phyloP scores from a whole-genome alignment of 2,329 filamentous ascomycete genomes.

The Pseudogymnoascus sp. region DNA sequence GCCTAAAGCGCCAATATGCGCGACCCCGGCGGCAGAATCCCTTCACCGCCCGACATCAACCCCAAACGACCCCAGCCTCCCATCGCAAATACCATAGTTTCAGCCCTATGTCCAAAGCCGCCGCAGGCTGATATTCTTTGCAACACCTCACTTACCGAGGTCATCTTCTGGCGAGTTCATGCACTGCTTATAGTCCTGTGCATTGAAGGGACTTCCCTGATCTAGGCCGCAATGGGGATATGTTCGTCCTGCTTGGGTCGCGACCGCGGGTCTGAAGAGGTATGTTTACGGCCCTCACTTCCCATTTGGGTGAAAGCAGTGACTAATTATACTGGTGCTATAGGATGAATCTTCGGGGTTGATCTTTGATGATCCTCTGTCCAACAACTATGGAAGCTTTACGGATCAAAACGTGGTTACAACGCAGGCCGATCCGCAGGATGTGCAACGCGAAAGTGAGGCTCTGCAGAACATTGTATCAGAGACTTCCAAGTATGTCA shows the following conservation, averaged over 20 bases:
- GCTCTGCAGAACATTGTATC: constrained; percentile 56
- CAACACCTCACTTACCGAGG: constrained; percentile 1
- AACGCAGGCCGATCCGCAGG: constrained; percentile 50
- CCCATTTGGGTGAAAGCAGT: constrained; percentile 12
- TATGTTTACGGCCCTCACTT: constrained; percentile 26
- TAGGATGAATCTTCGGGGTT: constrained; percentile 38
- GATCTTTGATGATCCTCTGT: constrained; percentile 53
- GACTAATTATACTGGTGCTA: neutral
- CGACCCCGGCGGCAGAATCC: neutral
- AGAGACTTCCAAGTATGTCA: constrained; percentile 53
- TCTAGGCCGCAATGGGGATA: constrained; percentile 43
- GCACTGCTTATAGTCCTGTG: neutral
- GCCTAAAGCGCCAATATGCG: neutral
- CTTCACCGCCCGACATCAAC: neutral
- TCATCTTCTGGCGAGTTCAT: neutral
- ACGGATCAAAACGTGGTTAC: constrained; percentile 45
- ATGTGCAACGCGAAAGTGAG: constrained; percentile 56
- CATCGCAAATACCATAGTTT: neutral
- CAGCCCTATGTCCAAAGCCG: neutral
- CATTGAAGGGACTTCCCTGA: neutral
- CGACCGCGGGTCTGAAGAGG: constrained; percentile 47
- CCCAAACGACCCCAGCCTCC: neutral
- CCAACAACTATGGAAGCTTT: constrained; percentile 56
- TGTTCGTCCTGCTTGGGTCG: constrained; percentile 54
- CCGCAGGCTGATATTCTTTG: neutral